Evolutionary conservation across 2,329 filamentous ascomycete species (phyloP), one percentile per base, ranked within the genome.

Genomic region (Ophiostoma quercus): DNA sequence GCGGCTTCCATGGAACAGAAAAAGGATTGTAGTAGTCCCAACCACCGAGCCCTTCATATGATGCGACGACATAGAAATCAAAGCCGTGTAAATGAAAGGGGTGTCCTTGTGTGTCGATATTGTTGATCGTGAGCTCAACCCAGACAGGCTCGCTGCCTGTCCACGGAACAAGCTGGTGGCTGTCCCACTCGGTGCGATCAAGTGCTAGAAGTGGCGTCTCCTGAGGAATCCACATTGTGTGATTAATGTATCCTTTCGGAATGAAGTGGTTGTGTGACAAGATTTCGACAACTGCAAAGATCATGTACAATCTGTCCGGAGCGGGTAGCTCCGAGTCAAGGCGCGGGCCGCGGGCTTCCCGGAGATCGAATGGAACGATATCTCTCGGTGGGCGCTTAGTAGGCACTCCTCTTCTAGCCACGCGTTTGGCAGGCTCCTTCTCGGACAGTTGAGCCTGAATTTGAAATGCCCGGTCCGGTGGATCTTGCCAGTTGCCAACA

Each of bases 11-110:
- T 0, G 71, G 69, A 25, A 66, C 67, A 41, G 69, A 73, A 34
- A 71, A 76, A 2, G 74, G 75, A 25, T 75, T 75, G 67, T 75
- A 76, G 62, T 74, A 76, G 66, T 74, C 73, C 75, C 75, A 76
- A 29, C 74, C 74, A n/a, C 73, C 72, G 9, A 71, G 67, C 1
- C 71, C 74, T n/a, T 70, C 66, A 29, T 75, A 68, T 0, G 72
- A 71, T 16, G 70, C 72, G 0, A 75, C 32, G 25, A 76, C 73
- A 37, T 74, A 75, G 39, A 76, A 74, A 54, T 75, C 73, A n/a
- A 74, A 74, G 16, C 74, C 74, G 51, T 76, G 75, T 16, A 76
- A 66, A 51, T 75, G 74, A 54, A 76, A 76, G 0, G 75, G 73
- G 51, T 76, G 75, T 3, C 74, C 74, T n/a, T 73, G 71, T 2